Base-by-base conservation (phyloP, 345 rosid genomes). In the Aquilaria malaccensis region DNA sequence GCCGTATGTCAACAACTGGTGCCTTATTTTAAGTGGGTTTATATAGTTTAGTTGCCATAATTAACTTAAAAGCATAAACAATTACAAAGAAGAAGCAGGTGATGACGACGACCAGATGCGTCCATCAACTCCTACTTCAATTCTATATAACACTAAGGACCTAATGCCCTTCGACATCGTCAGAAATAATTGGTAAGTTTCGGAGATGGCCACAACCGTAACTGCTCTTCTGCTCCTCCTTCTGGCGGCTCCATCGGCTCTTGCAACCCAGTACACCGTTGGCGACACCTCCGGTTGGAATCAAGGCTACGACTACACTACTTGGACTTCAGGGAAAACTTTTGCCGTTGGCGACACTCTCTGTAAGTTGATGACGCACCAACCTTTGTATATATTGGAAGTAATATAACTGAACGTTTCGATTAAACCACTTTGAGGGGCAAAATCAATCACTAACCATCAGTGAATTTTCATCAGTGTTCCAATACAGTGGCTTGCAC, bases 291-390 rank as follows among this genome's bases (percentile, higher is more conserved):
- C 0, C 0, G 46, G 57, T 32, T 75, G 79, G 79, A 5, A 0
- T 11, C 55, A 3, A 41, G 5, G 7, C 52, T 68, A 62, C 13
- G 70, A 75, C 41, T 75, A 75, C 64, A 47, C 50, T 14, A 45
- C 0, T 3, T 75, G 79, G 79, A 49, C 37, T 50, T 29, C 7
- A 6, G 72, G 70, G 51, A 70, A 75, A 33, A 70, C 79, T 58
- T 75, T 75, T 55, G 67, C 14, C 2, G 79, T 70, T 60, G 79
- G 79, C 50, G 79, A 75, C 55, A 56, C 1, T 33, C 67, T 75
- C 50, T 55, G 78, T 73, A 69, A 55, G 41, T 41, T 6, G 10
- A 10, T 22, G 12, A 32, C 6, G 47, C 43, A 37, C 3, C 43
- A 37, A 37, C 43, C 7, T 50, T 9, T 1, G 32, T 60, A 52